Evolutionary conservation across 352 stramenopile species (phyloP), one percentile per base, ranked within the genome.

Genomic region (Phytophthora chlamydospora): DNA sequence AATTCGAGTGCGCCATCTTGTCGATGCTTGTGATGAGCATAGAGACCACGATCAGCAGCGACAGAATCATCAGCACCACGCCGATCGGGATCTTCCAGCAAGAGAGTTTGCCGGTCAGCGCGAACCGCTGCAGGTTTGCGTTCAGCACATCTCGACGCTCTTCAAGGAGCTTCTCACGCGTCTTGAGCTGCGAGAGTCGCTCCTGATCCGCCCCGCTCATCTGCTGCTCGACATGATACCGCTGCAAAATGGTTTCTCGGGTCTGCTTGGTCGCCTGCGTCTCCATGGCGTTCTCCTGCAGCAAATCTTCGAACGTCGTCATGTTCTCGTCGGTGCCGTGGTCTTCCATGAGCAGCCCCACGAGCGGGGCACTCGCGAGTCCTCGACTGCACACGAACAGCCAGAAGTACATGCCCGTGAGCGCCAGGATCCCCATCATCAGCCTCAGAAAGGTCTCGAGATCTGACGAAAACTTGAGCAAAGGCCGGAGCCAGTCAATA

Each of bases 401-500:
- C 87, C 87, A 95, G 8, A 95, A 47, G 47, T 92, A 92, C 58
- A 90, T 75, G 1, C 87, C 87, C 7, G 80, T 81, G 8, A 91
- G 69, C 36, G 83, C 71, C n/a, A 95, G 56, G 12, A 92, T 80
- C 10, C 83, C 85, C 11, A 91, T 76, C n/a, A 91, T 29, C 11
- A 95, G 68, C 27, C 84, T 75, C 49, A 94, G 62, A 17, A 92
- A 80, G 21, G 78, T 87, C 36, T 86, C 83, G 9, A 92, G 53
- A 68, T 95, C 87, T 0, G 80, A 86, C 6, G 83, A 88, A 54
- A 91, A 74, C 34, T 87, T 77, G 34, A 95, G 73, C 40, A 95
- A 52, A n/a, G 87, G 84, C 51, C 85, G 85, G 53, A 95, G 68
- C 87, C 87, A 95, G 52, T 92, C 85, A 32, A 93, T 78, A 53